phyloP scores from a whole-genome alignment of 2,329 filamentous ascomycete species.

The Hypoxylon sp. region DNA sequence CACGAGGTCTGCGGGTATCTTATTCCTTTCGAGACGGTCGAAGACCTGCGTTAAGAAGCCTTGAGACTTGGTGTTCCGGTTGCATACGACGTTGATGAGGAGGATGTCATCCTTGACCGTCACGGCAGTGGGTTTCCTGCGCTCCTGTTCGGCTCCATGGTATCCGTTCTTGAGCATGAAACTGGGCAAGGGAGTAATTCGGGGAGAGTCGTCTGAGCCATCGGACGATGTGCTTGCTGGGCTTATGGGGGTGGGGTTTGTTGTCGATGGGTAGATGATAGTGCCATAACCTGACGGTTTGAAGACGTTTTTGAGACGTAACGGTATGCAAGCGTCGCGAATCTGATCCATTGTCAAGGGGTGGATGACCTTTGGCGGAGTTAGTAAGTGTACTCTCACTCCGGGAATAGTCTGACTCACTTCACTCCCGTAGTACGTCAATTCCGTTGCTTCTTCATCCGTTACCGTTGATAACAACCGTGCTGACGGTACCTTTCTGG shows the following conservation, averaged over 20 bases:
- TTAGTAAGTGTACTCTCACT: constrained; percentile 33
- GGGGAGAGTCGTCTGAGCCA: constrained; percentile 17
- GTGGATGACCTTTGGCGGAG: constrained; percentile 75
- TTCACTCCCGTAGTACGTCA: constrained; percentile 78
- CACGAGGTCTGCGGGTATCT: constrained; percentile 50
- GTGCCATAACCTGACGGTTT: constrained; percentile 73
- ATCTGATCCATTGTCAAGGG: constrained; percentile 86
- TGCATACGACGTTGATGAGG: constrained; percentile 52
- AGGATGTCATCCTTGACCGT: constrained; percentile 52
- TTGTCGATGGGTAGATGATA: constrained; percentile 69
- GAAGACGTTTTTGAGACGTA: constrained; percentile 78
- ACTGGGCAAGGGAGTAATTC: constrained; percentile 44
- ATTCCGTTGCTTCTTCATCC: constrained; percentile 81
- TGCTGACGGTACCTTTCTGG: constrained; percentile 86
- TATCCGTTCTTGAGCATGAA: constrained; percentile 53
- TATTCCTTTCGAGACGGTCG: constrained; percentile 50
- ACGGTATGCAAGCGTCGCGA: constrained; percentile 72
- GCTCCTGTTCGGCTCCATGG: constrained; percentile 49
- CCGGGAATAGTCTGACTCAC: constrained; percentile 36
- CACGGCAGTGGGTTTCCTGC: constrained; percentile 51
- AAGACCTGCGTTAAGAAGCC: constrained; percentile 52
- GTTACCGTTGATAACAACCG: constrained; percentile 78
- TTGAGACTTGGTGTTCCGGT: constrained; percentile 52
- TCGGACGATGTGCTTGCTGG: constrained; percentile 26
- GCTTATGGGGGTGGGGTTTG: constrained; percentile 34